A percentile compares a stretch with the other conserved stretches of the same genome.
Conservation (phyloP, 306 rosid species). For the Sphenostylis stenocarpa region DNA sequence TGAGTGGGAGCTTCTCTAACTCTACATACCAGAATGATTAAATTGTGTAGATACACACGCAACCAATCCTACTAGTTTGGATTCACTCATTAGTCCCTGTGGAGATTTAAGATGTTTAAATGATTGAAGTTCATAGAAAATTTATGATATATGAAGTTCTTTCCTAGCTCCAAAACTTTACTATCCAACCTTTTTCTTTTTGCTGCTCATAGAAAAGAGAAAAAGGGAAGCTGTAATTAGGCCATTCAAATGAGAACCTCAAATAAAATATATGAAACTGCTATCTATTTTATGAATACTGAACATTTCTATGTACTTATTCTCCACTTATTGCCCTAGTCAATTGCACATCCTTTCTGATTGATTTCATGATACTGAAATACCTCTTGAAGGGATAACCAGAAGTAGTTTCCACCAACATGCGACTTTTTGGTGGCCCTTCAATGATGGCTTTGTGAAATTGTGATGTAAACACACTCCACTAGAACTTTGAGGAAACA, state of each 20-base stretch:
- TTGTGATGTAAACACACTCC: too few relatives aligned
- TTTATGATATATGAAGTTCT: not conserved
- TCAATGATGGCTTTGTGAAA: too few relatives aligned
- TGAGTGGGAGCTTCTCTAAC: conserved; percentile 87
- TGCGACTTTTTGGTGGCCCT: not conserved
- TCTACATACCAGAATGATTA: conserved; percentile 12
- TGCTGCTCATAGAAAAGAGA: not conserved
- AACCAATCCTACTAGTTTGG: conserved; percentile 1
- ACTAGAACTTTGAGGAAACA: not conserved
- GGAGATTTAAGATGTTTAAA: conserved; percentile 13
- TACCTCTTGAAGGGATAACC: not conserved
- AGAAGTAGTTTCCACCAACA: not conserved
- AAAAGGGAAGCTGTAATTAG: not conserved
- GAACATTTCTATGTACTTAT: not conserved
- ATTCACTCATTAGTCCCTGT: conserved; percentile 20
- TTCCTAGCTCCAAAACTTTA: not conserved
- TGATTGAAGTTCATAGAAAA: conserved; percentile 6
- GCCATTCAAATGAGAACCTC: not conserved
- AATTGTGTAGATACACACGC: conserved; percentile 35
- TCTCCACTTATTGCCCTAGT: not conserved
- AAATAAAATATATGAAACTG: not conserved
- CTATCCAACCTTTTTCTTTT: not conserved
- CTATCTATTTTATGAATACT: not conserved
- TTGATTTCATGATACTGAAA: not conserved
- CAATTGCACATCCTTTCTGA: not conserved